These are phyloP conservation scores for Rhododendron kiyosumense DNA, from an alignment of 148 eudicot species.

Conservation along the genomic window DNA sequence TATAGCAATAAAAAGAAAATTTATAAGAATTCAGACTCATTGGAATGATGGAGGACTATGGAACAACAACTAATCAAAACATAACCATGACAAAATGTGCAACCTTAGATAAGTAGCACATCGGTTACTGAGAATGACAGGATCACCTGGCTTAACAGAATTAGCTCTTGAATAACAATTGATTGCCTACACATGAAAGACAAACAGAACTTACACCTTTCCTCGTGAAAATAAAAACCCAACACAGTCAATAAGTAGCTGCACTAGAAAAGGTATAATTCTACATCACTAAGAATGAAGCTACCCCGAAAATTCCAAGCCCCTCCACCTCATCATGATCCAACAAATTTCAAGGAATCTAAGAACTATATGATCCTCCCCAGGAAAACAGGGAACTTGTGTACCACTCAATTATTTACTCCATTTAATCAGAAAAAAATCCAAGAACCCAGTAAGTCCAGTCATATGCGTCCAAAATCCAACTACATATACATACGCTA, in stretches of 20 bases:
- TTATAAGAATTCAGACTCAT: not conserved
- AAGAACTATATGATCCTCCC: not conserved
- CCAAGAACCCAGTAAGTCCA: not conserved
- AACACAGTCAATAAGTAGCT: not conserved
- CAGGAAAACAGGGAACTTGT: not conserved
- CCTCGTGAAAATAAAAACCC: not conserved
- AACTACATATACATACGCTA: too few relatives aligned
- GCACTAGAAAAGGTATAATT: not conserved
- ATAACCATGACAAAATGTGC: not conserved
- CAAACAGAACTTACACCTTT: not conserved
- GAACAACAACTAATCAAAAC: slow-evolving; percentile 1
- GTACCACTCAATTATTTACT: not conserved
- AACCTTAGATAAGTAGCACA: slow-evolving; percentile 91
- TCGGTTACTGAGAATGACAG: slow-evolving; percentile 82
- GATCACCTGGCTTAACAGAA: slow-evolving; percentile 64
- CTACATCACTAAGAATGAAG: not conserved
- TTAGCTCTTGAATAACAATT: slow-evolving; percentile 76
- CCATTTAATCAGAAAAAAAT: not conserved
- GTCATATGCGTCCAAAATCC: not conserved
- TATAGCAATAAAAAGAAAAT: not conserved
- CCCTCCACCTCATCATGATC: not conserved
- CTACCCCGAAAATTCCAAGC: not conserved
- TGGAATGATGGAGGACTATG: not conserved
- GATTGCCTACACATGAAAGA: slow-evolving; percentile 54
- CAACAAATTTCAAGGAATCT: not conserved